Percentiles rank a stretch among this genome's conserved stretches.
phyloP scores from a whole-genome alignment of 148 eudicot species.

The Rhododendron simsii region DNA sequence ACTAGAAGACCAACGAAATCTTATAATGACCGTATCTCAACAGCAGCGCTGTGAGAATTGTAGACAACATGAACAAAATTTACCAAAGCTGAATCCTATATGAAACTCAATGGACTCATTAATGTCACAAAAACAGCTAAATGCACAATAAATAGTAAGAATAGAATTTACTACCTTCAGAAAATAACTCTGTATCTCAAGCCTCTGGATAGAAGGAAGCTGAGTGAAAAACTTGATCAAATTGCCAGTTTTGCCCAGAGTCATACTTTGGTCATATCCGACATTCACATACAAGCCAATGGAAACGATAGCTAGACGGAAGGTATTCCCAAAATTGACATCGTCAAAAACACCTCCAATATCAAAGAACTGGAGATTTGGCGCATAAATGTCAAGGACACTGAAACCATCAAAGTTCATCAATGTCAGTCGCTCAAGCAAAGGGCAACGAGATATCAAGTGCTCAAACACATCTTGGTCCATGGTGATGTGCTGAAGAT shows the following conservation, averaged over 20 bases:
- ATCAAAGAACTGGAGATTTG: constrained; percentile 81
- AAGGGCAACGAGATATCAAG: constrained; percentile 49
- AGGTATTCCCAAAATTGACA: constrained; percentile 50
- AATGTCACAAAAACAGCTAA: background rate
- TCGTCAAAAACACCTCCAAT: constrained; percentile 72
- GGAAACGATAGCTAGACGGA: constrained; percentile 53
- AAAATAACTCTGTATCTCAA: constrained; percentile 78
- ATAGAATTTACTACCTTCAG: constrained; percentile 47
- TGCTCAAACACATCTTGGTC: constrained; percentile 68
- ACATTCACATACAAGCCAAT: constrained; percentile 59
- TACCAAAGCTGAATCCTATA: background rate
- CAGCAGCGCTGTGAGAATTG: background rate
- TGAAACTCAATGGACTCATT: background rate
- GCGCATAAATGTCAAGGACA: constrained; percentile 63
- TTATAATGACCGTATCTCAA: background rate
- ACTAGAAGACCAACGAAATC: background rate
- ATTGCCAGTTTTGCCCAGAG: constrained; percentile 46
- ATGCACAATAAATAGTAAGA: background rate
- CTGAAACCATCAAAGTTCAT: constrained; percentile 83
- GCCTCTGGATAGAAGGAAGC: constrained; percentile 69
- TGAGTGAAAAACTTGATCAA: constrained; percentile 63
- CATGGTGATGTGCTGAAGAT: constrained; percentile 85
- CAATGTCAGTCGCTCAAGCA: constrained; percentile 73
- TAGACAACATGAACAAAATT: background rate
- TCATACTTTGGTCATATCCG: constrained; percentile 29